Percentiles rank a stretch among this genome's conserved stretches.
phyloP scores from a whole-genome alignment of 2,329 filamentous ascomycete genomes.

The Aspergillus vadensis region DNA sequence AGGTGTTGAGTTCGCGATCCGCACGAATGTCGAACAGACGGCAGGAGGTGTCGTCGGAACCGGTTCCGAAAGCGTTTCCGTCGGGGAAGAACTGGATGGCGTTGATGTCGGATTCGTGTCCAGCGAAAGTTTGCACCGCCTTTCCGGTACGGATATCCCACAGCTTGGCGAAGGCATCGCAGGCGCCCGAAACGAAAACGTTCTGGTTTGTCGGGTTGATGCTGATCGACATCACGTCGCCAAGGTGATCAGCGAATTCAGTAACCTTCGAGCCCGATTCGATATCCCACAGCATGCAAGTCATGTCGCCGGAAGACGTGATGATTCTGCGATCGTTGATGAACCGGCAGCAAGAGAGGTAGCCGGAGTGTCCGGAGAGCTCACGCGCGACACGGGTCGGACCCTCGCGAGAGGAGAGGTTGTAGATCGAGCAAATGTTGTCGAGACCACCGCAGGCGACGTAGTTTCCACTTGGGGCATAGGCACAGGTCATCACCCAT shows the following conservation, averaged over 20 bases:
- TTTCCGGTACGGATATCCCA: slow-evolving; percentile 99
- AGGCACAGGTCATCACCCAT: slow-evolving; percentile 99
- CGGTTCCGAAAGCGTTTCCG: slow-evolving; percentile 96
- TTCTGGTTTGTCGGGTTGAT: slow-evolving; percentile 99
- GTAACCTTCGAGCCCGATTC: slow-evolving; percentile 96
- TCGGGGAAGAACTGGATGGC: slow-evolving; percentile 99
- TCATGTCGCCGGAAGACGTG: slow-evolving; percentile 98
- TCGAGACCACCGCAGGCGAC: slow-evolving; percentile 98
- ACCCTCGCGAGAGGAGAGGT: slow-evolving; percentile 94
- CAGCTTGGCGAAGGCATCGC: slow-evolving; percentile 96
- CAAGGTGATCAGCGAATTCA: slow-evolving; percentile 96
- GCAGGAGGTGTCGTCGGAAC: slow-evolving; percentile 96
- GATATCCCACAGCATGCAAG: slow-evolving; percentile 99
- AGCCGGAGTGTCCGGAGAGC: slow-evolving; percentile 93
- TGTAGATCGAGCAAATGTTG: slow-evolving; percentile 99
- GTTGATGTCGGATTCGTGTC: slow-evolving; percentile 98
- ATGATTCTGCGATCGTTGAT: slow-evolving; percentile 98
- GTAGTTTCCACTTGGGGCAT: slow-evolving; percentile 96
- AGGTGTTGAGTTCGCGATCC: slow-evolving; percentile 74
- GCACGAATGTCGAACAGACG: slow-evolving; percentile 96
- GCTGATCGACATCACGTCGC: slow-evolving; percentile 99
- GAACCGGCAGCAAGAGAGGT: slow-evolving; percentile 97
- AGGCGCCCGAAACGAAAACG: slow-evolving; percentile 98
- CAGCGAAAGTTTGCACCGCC: slow-evolving; percentile 97
- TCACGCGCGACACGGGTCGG: slow-evolving; percentile 94